phyloP scores from a whole-genome alignment of 345 rosid genomes.

The Kandelia obovata region DNA sequence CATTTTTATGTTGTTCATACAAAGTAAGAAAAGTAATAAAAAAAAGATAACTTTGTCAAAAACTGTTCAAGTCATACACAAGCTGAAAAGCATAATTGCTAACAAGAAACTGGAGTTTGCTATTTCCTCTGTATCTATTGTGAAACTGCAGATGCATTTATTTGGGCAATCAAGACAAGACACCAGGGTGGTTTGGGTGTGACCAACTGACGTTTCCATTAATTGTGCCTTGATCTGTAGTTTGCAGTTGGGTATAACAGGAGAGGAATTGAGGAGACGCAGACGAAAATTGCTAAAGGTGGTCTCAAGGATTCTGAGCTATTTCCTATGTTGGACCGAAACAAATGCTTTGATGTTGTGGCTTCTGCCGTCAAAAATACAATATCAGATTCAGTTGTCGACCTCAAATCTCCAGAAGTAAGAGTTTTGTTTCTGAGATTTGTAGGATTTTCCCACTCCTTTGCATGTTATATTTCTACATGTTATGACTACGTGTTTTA shows the following conservation, averaged over 20 bases:
- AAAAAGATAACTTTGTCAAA: too few relatives aligned
- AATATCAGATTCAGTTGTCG: slow-evolving; percentile 71
- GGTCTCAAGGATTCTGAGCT: slow-evolving; percentile 33
- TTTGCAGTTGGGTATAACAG: slow-evolving; percentile 89
- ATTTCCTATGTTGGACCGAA: slow-evolving; percentile 60
- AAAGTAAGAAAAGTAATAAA: too few relatives aligned
- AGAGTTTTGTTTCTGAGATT: background rate
- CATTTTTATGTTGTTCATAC: too few relatives aligned
- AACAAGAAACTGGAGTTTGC: background rate
- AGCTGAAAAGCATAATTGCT: too few relatives aligned
- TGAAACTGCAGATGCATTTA: background rate
- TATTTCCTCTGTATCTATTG: background rate
- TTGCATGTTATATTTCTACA: background rate
- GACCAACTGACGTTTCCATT: background rate
- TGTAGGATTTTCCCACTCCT: background rate
- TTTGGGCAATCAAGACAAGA: background rate
- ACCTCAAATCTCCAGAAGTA: slow-evolving; percentile 89
- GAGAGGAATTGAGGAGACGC: slow-evolving; percentile 72
- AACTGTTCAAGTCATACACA: too few relatives aligned
- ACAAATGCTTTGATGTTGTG: slow-evolving; percentile 68
- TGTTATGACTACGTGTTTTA: slow-evolving; percentile 11
- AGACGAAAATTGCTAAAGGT: slow-evolving; percentile 40
- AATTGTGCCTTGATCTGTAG: slow-evolving; percentile 26
- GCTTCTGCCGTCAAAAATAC: slow-evolving; percentile 81
- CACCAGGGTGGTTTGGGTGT: background rate